Conservation (phyloP, 2,329 filamentous ascomycete species). For the Pseudocercospora pini-densiflorae region DNA sequence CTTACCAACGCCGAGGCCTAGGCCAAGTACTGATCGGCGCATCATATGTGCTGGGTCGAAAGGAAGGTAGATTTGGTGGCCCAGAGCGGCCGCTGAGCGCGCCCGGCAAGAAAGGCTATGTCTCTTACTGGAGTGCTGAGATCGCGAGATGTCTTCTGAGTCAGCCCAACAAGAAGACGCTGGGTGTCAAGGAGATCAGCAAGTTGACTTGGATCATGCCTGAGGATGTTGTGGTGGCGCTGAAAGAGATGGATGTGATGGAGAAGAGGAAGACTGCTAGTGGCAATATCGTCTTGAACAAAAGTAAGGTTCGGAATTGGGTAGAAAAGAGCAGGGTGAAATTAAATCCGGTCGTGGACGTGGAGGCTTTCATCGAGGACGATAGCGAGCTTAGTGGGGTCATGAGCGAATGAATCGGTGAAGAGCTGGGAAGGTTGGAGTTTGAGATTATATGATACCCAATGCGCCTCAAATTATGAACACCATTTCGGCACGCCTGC, state of each 20-base stretch:
- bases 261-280: constrained; percentile 57
- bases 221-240: constrained; percentile 79
- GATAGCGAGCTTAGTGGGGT: constrained; percentile 54
- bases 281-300: constrained; percentile 59
- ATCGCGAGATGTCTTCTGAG: constrained; percentile 70
- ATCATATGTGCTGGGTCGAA: constrained; percentile 86
- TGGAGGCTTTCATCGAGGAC: constrained; percentile 73
- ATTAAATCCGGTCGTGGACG: constrained; percentile 70
- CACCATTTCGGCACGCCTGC: too few species aligned
- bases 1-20: constrained; percentile 89
- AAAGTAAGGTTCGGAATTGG: constrained; percentile 68
- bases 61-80: constrained; percentile 83
- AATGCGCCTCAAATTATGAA: too few species aligned
- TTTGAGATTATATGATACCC: not conserved
- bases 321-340: constrained; percentile 65
- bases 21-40: constrained; percentile 89
- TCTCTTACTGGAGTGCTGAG: constrained; percentile 83
- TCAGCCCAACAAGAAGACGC: constrained; percentile 51
- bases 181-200: constrained; percentile 74
- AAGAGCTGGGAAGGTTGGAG: not conserved
- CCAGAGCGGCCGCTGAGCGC: constrained; percentile 93
- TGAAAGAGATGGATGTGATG: constrained; percentile 79
- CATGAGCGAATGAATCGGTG: constrained; percentile 12
- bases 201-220: constrained; percentile 79
- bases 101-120: constrained; percentile 80